Conservation (phyloP, 2,329 filamentous ascomycete species). For the Acrodontium crateriforme region DNA sequence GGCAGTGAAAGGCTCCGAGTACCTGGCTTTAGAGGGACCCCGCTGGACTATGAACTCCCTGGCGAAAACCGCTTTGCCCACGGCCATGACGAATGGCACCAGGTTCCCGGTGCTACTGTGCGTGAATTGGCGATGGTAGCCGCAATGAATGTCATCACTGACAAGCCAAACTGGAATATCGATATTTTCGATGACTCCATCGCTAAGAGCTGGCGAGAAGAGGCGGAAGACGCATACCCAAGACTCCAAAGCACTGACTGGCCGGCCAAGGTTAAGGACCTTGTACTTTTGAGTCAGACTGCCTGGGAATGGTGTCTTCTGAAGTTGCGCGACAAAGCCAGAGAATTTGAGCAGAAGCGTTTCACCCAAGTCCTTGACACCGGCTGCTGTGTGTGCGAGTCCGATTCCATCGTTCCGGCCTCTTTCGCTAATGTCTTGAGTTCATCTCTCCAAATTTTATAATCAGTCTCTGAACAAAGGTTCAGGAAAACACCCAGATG, state of each 20-base stretch:
- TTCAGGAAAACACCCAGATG: background rate
- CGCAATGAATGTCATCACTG: conserved; percentile 7
- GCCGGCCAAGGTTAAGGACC: background rate
- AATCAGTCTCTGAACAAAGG: background rate
- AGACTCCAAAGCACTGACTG: background rate
- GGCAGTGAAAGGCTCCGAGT: background rate
- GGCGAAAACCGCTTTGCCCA: conserved; percentile 1
- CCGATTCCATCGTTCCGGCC: conserved; percentile 31
- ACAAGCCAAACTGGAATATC: conserved; percentile 9
- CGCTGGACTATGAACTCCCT: conserved; percentile 1
- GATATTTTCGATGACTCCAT: conserved; percentile 8
- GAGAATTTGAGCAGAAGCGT: conserved; percentile 24
- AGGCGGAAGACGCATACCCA: background rate
- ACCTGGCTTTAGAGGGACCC: background rate
- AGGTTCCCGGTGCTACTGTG: conserved; percentile 2
- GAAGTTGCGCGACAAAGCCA: conserved; percentile 38
- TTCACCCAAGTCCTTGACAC: conserved; percentile 33
- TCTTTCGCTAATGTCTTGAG: conserved; percentile 24
- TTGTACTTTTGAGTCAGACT: conserved; percentile 5
- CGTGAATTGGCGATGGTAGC: conserved; percentile 6
- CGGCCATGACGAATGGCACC: background rate
- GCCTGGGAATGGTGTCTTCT: conserved; percentile 20
- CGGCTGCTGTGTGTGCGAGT: conserved; percentile 34
- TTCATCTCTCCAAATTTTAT: conserved; percentile 27
- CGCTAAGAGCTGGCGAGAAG: background rate